phyloP scores from a whole-genome alignment of 768 basidiomycete genomes.

The Russula foetens region DNA sequence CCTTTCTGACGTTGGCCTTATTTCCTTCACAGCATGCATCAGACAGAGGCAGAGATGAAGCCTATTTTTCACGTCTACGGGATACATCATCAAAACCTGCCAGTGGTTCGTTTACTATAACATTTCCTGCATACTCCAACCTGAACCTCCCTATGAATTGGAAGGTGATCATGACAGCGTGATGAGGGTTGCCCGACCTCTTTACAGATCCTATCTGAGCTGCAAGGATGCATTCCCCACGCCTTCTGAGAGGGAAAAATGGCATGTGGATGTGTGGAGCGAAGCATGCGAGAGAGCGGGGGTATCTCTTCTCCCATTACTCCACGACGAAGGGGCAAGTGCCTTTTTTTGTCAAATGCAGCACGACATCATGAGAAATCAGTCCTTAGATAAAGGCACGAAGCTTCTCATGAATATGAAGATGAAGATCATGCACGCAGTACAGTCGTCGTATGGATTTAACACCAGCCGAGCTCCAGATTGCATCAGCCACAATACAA shows the following conservation, averaged over 20 bases:
- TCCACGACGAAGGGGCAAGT: background rate
- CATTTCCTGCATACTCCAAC: background rate
- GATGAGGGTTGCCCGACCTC: background rate
- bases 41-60: background rate
- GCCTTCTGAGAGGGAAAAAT: background rate
- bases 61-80: background rate
- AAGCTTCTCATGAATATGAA: background rate
- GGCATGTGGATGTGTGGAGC: background rate
- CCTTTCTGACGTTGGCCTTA: background rate
- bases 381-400: background rate
- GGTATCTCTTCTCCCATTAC: background rate
- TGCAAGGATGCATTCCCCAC: slow-evolving; percentile 9
- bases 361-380: background rate
- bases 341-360: background rate
- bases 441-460: background rate
- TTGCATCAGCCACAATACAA: background rate
- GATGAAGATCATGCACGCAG: background rate
- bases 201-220: background rate
- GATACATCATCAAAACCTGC: background rate
- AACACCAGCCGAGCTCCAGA: background rate
- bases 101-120: background rate
- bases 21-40: background rate
- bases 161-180: background rate
- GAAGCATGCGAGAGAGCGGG: background rate
- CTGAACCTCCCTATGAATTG: background rate